Evolutionary conservation across 345 rosid species (phyloP).

Genomic region (Xanthoceras sorbifolium): DNA sequence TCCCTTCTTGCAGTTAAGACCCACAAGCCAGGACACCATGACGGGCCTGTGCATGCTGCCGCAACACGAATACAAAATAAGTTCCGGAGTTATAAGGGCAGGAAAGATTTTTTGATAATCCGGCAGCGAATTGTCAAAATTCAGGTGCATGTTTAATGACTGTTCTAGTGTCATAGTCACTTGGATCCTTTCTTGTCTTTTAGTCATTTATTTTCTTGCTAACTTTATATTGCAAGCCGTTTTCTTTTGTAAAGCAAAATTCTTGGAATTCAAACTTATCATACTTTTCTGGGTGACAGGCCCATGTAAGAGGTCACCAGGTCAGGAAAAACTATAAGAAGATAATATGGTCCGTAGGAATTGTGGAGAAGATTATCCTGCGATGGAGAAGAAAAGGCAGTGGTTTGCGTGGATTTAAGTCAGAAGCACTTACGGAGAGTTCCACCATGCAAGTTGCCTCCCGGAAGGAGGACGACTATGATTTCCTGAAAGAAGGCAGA

Average conservation of each 20-base stretch:
- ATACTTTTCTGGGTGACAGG: slow-evolving; percentile 47
- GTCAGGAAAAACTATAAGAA: slow-evolving; percentile 79
- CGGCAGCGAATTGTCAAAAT: slow-evolving; percentile 79
- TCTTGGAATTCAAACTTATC: slow-evolving; percentile 17
- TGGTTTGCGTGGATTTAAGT: slow-evolving; percentile 85
- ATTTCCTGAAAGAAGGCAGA: slow-evolving; percentile 82
- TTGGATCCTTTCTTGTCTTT: neutral
- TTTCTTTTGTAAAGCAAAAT: slow-evolving; percentile 10
- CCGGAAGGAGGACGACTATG: slow-evolving; percentile 69
- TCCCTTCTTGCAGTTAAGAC: slow-evolving; percentile 62
- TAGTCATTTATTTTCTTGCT: neutral
- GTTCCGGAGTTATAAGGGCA: slow-evolving; percentile 85
- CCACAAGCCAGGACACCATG: slow-evolving; percentile 52
- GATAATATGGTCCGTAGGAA: slow-evolving; percentile 92
- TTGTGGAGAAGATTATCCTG: slow-evolving; percentile 81
- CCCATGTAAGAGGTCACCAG: slow-evolving; percentile 91
- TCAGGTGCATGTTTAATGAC: slow-evolving; percentile 53
- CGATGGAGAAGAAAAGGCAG: slow-evolving; percentile 95
- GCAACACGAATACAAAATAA: slow-evolving; percentile 86
- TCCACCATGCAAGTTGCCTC: slow-evolving; percentile 41
- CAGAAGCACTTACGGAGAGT: slow-evolving; percentile 51
- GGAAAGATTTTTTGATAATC: slow-evolving; percentile 74
- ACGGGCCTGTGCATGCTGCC: slow-evolving; percentile 71
- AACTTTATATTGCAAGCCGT: neutral
- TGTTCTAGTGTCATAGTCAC: neutral